These are phyloP conservation scores for Suhomyces terraborum DNA, from an alignment of 1,139 yeast genomes.

Conservation along the genomic window DNA sequence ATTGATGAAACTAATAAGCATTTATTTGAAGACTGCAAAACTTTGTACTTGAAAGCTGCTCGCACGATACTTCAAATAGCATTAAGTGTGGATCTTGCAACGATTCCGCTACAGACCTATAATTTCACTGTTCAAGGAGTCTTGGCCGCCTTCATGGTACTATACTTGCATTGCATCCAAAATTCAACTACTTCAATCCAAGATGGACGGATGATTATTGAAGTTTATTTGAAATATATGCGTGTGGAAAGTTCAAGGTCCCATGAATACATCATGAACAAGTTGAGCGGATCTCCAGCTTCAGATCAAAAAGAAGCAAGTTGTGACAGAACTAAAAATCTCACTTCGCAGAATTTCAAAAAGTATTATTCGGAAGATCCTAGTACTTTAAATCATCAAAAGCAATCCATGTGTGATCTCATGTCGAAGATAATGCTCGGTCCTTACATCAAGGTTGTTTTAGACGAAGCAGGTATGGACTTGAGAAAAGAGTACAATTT, in stretches of 20 bases:
- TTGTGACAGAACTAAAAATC: not conserved
- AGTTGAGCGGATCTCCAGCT: not conserved
- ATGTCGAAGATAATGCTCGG: conserved; percentile 27
- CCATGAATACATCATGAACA: not conserved
- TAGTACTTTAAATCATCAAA: conserved; percentile 16
- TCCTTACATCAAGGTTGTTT: conserved; percentile 28
- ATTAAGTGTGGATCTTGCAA: conserved; percentile 22
- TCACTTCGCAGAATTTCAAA: conserved; percentile 6
- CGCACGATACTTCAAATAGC: conserved; percentile 35
- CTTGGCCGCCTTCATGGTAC: conserved; percentile 29
- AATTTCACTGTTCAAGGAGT: conserved; percentile 39
- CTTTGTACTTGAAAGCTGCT: conserved; percentile 33
- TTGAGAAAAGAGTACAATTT: conserved; percentile 19
- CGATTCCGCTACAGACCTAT: conserved; percentile 26
- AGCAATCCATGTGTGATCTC: conserved; percentile 22
- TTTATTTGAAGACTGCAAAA: conserved; percentile 23
- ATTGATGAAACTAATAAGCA: conserved; percentile 21
- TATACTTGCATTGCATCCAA: not conserved
- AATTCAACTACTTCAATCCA: not conserved
- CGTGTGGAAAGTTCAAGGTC: conserved; percentile 2
- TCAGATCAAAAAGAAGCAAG: not conserved
- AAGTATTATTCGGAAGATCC: conserved; percentile 23
- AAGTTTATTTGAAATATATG: not conserved
- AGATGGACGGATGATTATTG: conserved; percentile 3
- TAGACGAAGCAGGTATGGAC: conserved; percentile 20